These are phyloP conservation scores for Magnolia changhungtana DNA, from an alignment of 164 flowering plant genomes.

Conservation along the genomic window DNA sequence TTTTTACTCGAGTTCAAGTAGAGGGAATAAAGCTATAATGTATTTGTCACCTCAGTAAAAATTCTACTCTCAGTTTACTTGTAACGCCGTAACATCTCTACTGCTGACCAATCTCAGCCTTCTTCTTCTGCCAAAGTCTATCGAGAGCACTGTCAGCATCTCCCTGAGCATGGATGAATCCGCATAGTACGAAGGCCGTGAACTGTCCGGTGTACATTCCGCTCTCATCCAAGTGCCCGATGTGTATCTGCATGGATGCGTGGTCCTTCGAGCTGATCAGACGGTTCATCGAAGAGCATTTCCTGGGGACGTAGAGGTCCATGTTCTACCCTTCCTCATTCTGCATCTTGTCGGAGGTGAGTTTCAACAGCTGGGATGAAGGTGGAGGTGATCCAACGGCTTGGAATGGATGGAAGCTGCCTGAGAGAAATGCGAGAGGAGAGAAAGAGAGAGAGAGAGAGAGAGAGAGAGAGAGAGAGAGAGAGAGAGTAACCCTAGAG, in stretches of 20 bases:
- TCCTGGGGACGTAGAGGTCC: too few species aligned
- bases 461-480: too few species aligned
- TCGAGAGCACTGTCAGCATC: slow-evolving; percentile 29
- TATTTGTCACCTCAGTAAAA: background rate
- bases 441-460: too few species aligned
- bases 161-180: slow-evolving; percentile 53
- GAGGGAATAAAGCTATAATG: background rate
- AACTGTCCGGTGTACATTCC: slow-evolving; percentile 61
- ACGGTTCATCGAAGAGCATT: too few species aligned
- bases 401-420: too few species aligned
- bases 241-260: background rate
- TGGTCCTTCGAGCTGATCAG: too few species aligned
- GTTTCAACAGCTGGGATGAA: too few species aligned
- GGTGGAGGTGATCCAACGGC: too few species aligned
- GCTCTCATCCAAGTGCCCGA: slow-evolving; percentile 69
- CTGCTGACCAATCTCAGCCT: slow-evolving; percentile 42
- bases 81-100: background rate
- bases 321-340: too few species aligned
- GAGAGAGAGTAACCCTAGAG: slow-evolving; percentile 66
- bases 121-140: slow-evolving; percentile 32
- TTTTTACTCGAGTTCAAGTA: background rate
- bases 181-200: slow-evolving; percentile 72
- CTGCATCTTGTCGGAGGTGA: too few species aligned
- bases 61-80: background rate
- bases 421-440: too few species aligned